Evolutionary conservation across 2,329 filamentous ascomycete species (phyloP).

Genomic region (Botrytis tulipae): DNA sequence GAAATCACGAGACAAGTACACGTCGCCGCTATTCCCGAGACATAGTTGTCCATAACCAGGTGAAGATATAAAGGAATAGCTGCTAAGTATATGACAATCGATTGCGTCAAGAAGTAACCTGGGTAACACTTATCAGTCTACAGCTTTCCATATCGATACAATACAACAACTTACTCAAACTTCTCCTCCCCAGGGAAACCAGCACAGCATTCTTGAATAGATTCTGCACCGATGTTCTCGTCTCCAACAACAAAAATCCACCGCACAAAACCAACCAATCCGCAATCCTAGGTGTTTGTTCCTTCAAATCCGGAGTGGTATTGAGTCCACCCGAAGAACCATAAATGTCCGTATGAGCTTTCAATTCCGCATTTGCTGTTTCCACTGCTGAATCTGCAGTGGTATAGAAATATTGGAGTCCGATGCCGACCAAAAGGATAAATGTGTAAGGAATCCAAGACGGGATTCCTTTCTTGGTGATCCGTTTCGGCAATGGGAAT

Average conservation of each 20-base stretch:
- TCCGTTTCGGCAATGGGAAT: slow-evolving; percentile 24
- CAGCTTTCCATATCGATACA: too few species aligned
- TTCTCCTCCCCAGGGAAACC: slow-evolving; percentile 43
- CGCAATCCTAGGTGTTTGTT: slow-evolving; percentile 43
- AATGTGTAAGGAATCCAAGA: slow-evolving; percentile 39
- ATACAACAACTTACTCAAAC: slow-evolving; percentile 42
- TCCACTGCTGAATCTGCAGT: slow-evolving; percentile 39
- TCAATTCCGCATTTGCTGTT: slow-evolving; percentile 41
- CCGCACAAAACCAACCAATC: slow-evolving; percentile 46
- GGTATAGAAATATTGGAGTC: slow-evolving; percentile 46
- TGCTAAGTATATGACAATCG: slow-evolving; percentile 43
- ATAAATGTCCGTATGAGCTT: slow-evolving; percentile 44
- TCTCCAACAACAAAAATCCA: slow-evolving; percentile 44
- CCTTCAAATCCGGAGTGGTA: slow-evolving; percentile 36
- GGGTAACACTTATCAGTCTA: neutral
- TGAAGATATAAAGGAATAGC: slow-evolving; percentile 42
- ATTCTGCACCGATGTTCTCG: slow-evolving; percentile 39
- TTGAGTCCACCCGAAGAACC: slow-evolving; percentile 40
- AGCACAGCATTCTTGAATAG: slow-evolving; percentile 41
- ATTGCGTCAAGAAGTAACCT: slow-evolving; percentile 46
- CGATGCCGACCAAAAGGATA: slow-evolving; percentile 36
- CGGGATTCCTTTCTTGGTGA: slow-evolving; percentile 27
- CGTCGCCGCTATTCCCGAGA: neutral
- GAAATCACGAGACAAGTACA: slow-evolving; percentile 2
- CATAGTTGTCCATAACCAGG: slow-evolving; percentile 3